Evolutionary conservation across 208 protist species (phyloP).

Genomic region (Novymonas esmeraldas): DNA sequence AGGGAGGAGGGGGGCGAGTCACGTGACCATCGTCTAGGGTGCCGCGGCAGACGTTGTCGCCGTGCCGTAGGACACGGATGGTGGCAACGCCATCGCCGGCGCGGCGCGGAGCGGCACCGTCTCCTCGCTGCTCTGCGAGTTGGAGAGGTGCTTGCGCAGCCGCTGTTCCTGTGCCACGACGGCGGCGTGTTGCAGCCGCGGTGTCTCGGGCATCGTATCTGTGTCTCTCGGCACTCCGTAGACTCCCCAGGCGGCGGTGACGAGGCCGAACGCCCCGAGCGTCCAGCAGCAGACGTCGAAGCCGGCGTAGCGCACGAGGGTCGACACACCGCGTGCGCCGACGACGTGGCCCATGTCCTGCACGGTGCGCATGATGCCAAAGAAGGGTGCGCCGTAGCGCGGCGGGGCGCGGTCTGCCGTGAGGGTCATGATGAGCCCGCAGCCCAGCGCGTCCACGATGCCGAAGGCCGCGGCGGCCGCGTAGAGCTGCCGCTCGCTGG

Average conservation of each 20-base stretch:
- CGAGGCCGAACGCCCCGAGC: conserved; percentile 47
- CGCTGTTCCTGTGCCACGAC: not conserved
- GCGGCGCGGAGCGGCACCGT: conserved; percentile 8
- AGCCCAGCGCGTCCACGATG: conserved; percentile 76
- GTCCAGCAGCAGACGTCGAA: conserved; percentile 50
- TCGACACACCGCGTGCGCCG: conserved; percentile 41
- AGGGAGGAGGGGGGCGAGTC: too few species aligned
- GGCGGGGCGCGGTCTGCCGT: conserved; percentile 68
- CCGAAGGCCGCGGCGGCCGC: conserved; percentile 58
- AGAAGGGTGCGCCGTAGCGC: conserved; percentile 64
- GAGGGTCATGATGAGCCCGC: conserved; percentile 82
- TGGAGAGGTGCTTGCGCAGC: not conserved
- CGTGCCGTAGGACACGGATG: conserved; percentile 20
- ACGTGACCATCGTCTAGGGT: not conserved
- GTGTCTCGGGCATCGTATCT: conserved; percentile 22
- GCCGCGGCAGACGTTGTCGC: not conserved
- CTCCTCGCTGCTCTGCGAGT: conserved; percentile 17
- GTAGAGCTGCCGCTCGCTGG: conserved; percentile 47
- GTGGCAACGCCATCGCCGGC: not conserved
- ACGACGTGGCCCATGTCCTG: conserved; percentile 81
- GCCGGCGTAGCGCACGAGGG: conserved; percentile 37
- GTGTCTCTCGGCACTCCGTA: conserved; percentile 47
- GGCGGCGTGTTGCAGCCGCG: conserved; percentile 26
- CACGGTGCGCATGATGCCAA: conserved; percentile 85
- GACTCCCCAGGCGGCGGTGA: conserved; percentile 54